These are phyloP conservation scores for Fusarium nygamai DNA, from an alignment of 2,329 filamentous ascomycete genomes.

Conservation along the genomic window DNA sequence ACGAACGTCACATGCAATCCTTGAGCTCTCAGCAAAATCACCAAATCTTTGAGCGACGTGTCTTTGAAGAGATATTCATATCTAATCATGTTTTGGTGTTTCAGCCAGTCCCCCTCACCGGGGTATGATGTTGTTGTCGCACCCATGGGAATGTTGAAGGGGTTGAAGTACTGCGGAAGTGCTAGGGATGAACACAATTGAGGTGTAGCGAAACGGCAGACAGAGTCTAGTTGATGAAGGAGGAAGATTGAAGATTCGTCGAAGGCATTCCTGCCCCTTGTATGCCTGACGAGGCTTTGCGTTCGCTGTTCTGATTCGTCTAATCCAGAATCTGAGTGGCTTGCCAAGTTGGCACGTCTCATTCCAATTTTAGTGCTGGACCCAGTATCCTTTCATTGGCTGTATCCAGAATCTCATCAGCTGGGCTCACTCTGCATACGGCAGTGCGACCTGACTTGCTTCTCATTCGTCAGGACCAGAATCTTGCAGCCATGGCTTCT, in stretches of 20 bases:
- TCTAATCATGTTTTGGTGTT: not conserved
- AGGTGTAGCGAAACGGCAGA: too few species aligned
- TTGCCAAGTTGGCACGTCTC: accelerated
- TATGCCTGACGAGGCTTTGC: not conserved
- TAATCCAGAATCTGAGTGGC: not conserved
- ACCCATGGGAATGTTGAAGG: too few species aligned
- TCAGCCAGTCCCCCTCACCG: accelerated
- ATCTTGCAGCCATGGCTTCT: not conserved
- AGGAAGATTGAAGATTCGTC: too few species aligned
- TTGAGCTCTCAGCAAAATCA: not conserved
- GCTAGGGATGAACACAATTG: too few species aligned
- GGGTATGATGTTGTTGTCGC: not conserved
- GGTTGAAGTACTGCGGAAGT: too few species aligned
- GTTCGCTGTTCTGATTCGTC: not conserved
- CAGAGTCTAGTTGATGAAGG: too few species aligned
- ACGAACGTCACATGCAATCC: accelerated
- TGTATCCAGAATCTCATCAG: accelerated
- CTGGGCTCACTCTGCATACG: accelerated
- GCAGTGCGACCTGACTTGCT: too few species aligned
- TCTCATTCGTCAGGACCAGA: not conserved
- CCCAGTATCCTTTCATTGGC: accelerated
- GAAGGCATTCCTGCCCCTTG: not conserved
- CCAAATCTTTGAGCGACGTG: not conserved
- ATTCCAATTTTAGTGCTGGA: accelerated
- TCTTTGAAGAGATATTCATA: not conserved